Evolutionary conservation across 345 rosid species (phyloP).

Genomic region (Xanthoceras sorbifolium): DNA sequence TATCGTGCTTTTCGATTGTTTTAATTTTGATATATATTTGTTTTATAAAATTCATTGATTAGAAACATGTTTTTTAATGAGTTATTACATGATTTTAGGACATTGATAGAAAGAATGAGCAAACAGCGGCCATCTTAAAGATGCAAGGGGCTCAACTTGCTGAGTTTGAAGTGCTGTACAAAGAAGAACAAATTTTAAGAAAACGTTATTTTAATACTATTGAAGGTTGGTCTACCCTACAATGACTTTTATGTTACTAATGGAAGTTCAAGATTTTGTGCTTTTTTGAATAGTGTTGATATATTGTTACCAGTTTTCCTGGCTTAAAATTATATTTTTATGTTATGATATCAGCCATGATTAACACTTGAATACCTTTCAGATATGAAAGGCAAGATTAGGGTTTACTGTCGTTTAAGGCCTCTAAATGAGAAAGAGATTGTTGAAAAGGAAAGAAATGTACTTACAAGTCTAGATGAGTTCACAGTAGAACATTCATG

Average conservation of each 20-base stretch:
- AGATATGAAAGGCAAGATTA: conserved; percentile 98
- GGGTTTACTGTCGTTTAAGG: conserved; percentile 89
- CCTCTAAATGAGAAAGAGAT: conserved; percentile 82
- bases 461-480: conserved; percentile 63
- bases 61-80: not conserved
- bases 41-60: not conserved
- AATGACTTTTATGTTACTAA: not conserved
- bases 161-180: conserved; percentile 81
- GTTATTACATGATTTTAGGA: conserved; percentile 52
- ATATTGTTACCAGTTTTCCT: conserved; percentile 10
- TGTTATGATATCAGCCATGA: not conserved
- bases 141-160: conserved; percentile 94
- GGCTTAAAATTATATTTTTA: not conserved
- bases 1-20: not conserved
- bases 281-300: not conserved
- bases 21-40: not conserved
- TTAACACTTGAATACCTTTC: conserved; percentile 23
- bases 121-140: conserved; percentile 93
- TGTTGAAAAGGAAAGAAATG: conserved; percentile 50
- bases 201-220: conserved; percentile 89
- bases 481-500: conserved; percentile 92
- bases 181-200: conserved; percentile 86
- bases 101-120: conserved; percentile 94
- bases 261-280: not conserved
- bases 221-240: conserved; percentile 57